These are phyloP conservation scores for Phtheirospermum japonicum DNA, from an alignment of 257 asterid species.

Conservation along the genomic window DNA sequence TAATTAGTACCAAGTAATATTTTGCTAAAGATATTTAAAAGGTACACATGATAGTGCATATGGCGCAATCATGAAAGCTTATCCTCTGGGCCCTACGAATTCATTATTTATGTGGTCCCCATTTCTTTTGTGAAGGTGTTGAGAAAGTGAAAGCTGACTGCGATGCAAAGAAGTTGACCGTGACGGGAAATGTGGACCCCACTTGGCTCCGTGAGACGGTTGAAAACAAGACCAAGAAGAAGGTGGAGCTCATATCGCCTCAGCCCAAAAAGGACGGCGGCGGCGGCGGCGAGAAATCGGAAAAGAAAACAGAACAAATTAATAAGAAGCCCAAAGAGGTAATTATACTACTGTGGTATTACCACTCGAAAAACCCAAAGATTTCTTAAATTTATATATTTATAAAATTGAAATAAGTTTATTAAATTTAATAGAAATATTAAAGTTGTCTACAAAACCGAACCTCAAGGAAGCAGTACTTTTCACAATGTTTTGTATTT, in stretches of 20 bases:
- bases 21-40: background rate
- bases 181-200: constrained; percentile 81
- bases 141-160: constrained; percentile 70
- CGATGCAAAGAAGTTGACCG: constrained; percentile 56
- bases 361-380: too few relatives aligned
- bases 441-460: too few relatives aligned
- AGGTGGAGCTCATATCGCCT: constrained; percentile 77
- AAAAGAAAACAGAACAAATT: constrained; percentile 37
- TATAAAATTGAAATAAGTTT: too few relatives aligned
- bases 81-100: constrained; percentile 18
- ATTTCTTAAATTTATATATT: too few relatives aligned
- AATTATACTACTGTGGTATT: background rate
- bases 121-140: constrained; percentile 51
- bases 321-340: constrained; percentile 49
- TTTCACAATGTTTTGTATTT: too few relatives aligned
- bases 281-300: constrained; percentile 33
- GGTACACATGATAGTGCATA: constrained; percentile 22
- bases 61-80: constrained; percentile 16
- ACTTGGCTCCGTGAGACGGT: constrained; percentile 58
- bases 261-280: constrained; percentile 46
- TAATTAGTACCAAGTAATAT: too few relatives aligned
- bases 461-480: too few relatives aligned
- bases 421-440: too few relatives aligned
- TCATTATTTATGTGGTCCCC: constrained; percentile 21
- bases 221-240: constrained; percentile 68